Evolutionary conservation across 352 stramenopile species (phyloP).

Genomic region (Pythium guiyangense): DNA sequence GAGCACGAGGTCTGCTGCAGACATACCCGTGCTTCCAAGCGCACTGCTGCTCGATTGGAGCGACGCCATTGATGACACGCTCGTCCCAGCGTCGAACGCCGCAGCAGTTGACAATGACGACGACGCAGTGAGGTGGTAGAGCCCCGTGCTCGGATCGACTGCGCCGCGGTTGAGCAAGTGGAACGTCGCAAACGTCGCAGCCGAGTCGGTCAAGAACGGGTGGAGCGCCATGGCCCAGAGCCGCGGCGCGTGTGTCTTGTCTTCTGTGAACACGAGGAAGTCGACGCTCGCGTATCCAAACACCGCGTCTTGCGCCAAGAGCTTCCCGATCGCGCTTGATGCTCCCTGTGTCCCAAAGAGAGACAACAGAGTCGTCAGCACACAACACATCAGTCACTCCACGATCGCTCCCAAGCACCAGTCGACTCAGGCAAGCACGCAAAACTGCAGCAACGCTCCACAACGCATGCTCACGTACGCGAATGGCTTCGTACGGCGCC

Average conservation of each 20-base stretch:
- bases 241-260: slow-evolving; percentile 30
- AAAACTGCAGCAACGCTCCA: neutral
- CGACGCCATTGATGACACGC: neutral
- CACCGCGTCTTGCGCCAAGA: slow-evolving; percentile 37
- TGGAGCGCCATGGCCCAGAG: slow-evolving; percentile 76
- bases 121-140: slow-evolving; percentile 24
- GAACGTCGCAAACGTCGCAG: slow-evolving; percentile 66
- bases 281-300: slow-evolving; percentile 85
- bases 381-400: no score
- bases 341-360: slow-evolving; percentile 20
- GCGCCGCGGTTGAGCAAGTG: slow-evolving; percentile 50
- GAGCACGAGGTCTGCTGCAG: slow-evolving; percentile 15
- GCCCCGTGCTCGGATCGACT: slow-evolving; percentile 30
- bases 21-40: neutral
- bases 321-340: slow-evolving; percentile 39
- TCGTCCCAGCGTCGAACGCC: neutral
- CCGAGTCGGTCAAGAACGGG: slow-evolving; percentile 79
- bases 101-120: slow-evolving; percentile 9
- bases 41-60: neutral
- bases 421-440: neutral
- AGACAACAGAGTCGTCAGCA: neutral
- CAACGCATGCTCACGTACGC: slow-evolving; percentile 16
- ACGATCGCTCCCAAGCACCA: no score
- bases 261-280: slow-evolving; percentile 70
- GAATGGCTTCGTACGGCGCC: slow-evolving; percentile 70